Percentiles rank a stretch among this genome's conserved stretches.
These are phyloP conservation scores for Corinectria fuckeliana DNA, from an alignment of 2,329 filamentous ascomycete genomes.

Conservation along the genomic window DNA sequence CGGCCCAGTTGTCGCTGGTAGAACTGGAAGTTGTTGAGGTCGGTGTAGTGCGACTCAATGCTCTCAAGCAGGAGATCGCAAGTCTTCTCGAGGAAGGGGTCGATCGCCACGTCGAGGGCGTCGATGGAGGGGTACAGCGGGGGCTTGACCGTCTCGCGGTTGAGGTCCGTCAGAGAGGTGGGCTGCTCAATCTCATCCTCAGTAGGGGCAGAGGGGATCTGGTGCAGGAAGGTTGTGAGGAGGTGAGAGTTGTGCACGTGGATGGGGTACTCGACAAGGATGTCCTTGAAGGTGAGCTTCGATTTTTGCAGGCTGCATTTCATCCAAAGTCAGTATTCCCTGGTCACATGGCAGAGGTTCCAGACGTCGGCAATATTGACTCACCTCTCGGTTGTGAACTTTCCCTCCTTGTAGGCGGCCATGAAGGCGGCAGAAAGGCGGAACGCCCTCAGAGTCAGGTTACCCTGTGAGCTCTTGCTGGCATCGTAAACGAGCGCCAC, in stretches of 20 bases:
- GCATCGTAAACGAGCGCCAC: constrained; percentile 94
- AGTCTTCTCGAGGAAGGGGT: constrained; percentile 98
- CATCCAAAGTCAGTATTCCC: constrained; percentile 24
- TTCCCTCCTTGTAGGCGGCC: constrained; percentile 91
- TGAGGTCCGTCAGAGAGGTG: constrained; percentile 78
- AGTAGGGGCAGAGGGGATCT: constrained; percentile 72
- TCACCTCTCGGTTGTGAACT: constrained; percentile 96
- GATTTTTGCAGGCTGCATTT: constrained; percentile 83
- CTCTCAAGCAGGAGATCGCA: constrained; percentile 94
- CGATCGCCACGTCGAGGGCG: constrained; percentile 88
- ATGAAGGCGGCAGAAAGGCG: constrained; percentile 88
- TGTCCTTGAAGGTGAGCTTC: constrained; percentile 91
- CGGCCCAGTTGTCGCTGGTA: constrained; percentile 93
- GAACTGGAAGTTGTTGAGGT: constrained; percentile 98
- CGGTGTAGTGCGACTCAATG: constrained; percentile 97
- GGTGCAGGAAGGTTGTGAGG: constrained; percentile 92
- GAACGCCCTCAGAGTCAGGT: constrained; percentile 89
- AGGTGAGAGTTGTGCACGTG: constrained; percentile 96
- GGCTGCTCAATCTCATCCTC: constrained; percentile 76
- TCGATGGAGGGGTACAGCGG: constrained; percentile 90
- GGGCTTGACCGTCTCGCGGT: constrained; percentile 64
- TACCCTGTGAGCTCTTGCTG: constrained; percentile 91
- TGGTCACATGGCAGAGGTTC: neutral
- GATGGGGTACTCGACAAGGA: constrained; percentile 88
- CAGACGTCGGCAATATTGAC: constrained; percentile 36